Percentiles rank a stretch among this genome's conserved stretches.
Evolutionary conservation across 2,329 filamentous ascomycete species (phyloP).

Genomic region (Aspergillus hiratsukae): DNA sequence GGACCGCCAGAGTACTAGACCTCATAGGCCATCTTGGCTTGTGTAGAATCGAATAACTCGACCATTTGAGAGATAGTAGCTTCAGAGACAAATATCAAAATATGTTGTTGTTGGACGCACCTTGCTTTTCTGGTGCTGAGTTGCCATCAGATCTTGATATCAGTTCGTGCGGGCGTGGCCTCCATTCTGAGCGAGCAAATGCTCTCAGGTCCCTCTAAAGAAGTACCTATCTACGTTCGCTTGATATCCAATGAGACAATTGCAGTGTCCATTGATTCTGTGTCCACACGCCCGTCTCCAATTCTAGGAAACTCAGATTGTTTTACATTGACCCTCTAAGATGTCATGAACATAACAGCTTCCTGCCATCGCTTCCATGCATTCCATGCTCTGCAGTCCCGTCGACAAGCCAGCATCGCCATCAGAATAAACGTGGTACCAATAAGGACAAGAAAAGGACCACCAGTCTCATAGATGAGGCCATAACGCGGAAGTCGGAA

Average conservation of each 20-base stretch:
- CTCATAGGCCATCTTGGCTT: no score
- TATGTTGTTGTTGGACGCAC: no score
- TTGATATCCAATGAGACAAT: neutral
- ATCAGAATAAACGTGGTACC: slow-evolving; percentile 20
- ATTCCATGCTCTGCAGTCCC: slow-evolving; percentile 19
- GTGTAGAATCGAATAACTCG: no score
- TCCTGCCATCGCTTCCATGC: slow-evolving; percentile 26
- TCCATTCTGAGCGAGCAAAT: neutral
- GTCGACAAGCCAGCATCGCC: slow-evolving; percentile 22
- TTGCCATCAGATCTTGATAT: no score
- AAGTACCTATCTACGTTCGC: neutral
- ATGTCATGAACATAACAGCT: slow-evolving; percentile 29
- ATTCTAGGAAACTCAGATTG: slow-evolving; percentile 14
- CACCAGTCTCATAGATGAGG: slow-evolving; percentile 22
- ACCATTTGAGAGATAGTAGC: no score
- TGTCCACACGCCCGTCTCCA: neutral
- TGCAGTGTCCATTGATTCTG: neutral
- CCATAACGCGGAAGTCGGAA: slow-evolving; percentile 20
- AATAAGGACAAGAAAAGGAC: slow-evolving; percentile 22
- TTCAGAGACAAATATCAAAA: no score
- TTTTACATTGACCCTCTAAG: slow-evolving; percentile 40
- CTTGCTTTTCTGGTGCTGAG: no score
- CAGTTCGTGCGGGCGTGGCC: neutral
- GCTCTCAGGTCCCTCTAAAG: neutral
- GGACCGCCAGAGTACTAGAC: no score